Evolutionary conservation across 2,329 filamentous ascomycete genomes (phyloP).

Genomic region (Drechslerella dactyloides): DNA sequence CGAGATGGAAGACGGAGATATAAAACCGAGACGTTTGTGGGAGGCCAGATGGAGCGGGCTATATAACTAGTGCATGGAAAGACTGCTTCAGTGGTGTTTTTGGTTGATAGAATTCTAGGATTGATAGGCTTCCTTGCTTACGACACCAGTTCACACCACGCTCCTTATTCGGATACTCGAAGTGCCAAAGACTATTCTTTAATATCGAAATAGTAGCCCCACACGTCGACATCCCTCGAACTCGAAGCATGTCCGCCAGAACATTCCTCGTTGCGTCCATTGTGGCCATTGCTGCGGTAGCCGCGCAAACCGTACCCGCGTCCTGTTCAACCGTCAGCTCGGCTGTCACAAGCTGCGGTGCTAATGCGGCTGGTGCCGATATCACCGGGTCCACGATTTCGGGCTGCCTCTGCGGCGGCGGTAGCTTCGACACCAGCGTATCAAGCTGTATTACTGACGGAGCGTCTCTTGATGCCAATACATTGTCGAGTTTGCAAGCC

Average conservation of each 20-base stretch:
- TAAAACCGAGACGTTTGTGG: neutral
- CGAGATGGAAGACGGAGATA: neutral
- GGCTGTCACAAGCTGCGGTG: conserved; percentile 4
- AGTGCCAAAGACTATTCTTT: neutral
- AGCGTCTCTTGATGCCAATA: neutral
- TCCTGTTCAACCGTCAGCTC: conserved; percentile 1
- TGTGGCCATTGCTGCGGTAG: conserved; percentile 20
- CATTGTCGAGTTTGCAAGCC: neutral
- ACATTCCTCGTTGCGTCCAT: conserved; percentile 18
- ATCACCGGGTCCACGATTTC: conserved; percentile 1
- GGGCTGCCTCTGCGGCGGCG: conserved; percentile 16
- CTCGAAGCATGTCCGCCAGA: conserved; percentile 16
- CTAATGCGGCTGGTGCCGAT: neutral
- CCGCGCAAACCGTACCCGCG: conserved; percentile 26
- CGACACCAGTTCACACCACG: too few species aligned
- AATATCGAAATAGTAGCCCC: neutral
- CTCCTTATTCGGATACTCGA: neutral
- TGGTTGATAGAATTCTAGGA: neutral
- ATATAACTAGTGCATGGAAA: neutral
- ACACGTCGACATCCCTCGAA: neutral
- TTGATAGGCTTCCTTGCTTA: too few species aligned
- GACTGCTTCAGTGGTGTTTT: neutral
- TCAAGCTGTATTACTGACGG: conserved; percentile 5
- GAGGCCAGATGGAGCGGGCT: neutral
- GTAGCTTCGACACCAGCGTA: conserved; percentile 14